Evolutionary conservation across 192 early-diverging fungal species (phyloP), one percentile per base, ranked within the genome.

Genomic region (Mortierella antarctica): DNA sequence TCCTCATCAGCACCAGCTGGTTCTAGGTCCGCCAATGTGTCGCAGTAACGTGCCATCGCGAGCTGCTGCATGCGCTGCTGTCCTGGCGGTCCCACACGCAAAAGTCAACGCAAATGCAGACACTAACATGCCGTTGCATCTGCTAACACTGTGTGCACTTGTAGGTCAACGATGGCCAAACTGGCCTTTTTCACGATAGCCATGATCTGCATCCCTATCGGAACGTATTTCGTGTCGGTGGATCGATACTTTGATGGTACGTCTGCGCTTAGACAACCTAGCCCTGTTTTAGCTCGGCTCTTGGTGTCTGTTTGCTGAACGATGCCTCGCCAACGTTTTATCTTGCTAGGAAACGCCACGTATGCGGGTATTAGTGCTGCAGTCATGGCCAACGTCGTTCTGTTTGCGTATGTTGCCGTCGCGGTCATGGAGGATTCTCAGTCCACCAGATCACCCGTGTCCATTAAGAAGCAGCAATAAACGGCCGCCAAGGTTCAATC

Each of bases 321-420:
- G 1, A 3, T 31, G 20, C 18, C 50, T 47, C 18, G 11, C 31
- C 31, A 31, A 31, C 31, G 1, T 31, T 31, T 31, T 3, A 31
- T 9, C 49, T 20, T 17, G 42, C n/a, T 74, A 85, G 87, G 87
- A 8, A 88, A 88, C 64, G 74, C 79, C 5, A 86, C 85, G 1
- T 88, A 88, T 81, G 85, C 87, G 7, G 87, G 83, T 31, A 86
- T 83, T 50, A 62, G 75, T 15, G 87, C 87, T n/a, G 87, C 85
- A 13, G 60, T 82, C 2, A 54, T 85, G n/a, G 87, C 87, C 42
- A 88, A 88, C 67, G 31, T 85, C 0, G 78, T 88, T 31, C 82
- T 86, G 5, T 65, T 88, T 53, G 71, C 71, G 0, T 88, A 88
- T 62, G 78, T 88, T 1, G 46, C 79, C 12, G 80, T 48, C 13